Base-by-base conservation (phyloP, 257 asterid genomes). In the Penstemon davidsonii region DNA sequence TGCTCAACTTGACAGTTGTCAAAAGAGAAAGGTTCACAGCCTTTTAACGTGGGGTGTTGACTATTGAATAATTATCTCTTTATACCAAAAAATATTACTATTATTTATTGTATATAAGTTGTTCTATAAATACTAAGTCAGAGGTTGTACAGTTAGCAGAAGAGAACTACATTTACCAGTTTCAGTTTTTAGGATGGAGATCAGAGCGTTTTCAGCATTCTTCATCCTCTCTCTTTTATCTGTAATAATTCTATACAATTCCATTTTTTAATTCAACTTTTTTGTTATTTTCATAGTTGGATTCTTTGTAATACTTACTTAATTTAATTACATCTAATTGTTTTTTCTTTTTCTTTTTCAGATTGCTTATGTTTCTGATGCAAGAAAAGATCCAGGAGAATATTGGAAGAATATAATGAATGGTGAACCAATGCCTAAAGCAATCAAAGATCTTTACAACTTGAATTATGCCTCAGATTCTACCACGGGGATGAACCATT, bases 391-490 rank as follows among this genome's bases (percentile, higher is more conserved):
- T 12, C 86, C 90, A 8, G 76, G 76, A 47, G 84, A 84, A 2
- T 80, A 80, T 13, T 90, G 96, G 97, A 88, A 83, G 69, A 60
- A 38, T 8, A 53, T 73, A 11, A 88, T 88, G 94, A 75, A 77
- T 8, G 88, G 74, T 47, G 83, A 81, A 55, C 76, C 76, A 0
- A 88, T 25, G 33, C 33, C 33, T 25, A 25, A 25, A 25, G 33
- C 33, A 25, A 25, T 25, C 33, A 25, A 25, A 25, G 33, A 25
- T 25, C 33, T 25, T 25, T 25, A 0, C 33, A 25, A 25, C 33
- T 25, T 25, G 18, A 61, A 64, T 18, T 45, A 63, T 6, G 44
- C 41, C 7, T 25, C 70, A 2, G 70, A 40, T 43, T 38, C 65
- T 3, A 39, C 59, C 13, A 11, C 3, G 41, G 53, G 70, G 10